phyloP scores from a whole-genome alignment of 2,329 filamentous ascomycete genomes.

The Penicillium sp. region DNA sequence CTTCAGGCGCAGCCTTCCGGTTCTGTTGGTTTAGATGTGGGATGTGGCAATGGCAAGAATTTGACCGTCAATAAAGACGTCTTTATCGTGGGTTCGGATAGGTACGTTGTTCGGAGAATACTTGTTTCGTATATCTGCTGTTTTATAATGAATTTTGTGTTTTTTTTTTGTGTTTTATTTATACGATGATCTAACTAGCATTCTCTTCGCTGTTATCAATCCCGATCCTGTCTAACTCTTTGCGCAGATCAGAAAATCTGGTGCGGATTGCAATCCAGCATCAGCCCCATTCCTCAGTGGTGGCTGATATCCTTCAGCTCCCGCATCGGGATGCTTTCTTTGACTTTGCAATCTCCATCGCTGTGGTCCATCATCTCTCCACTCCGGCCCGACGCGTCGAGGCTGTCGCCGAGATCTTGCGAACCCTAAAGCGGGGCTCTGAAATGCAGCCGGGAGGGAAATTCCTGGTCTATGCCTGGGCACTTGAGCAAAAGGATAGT shows the following conservation, averaged over 20 bases:
- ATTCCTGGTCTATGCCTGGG: constrained; percentile 90
- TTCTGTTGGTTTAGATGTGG: constrained; percentile 83
- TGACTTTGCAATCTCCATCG: constrained; percentile 93
- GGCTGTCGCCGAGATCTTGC: constrained; percentile 72
- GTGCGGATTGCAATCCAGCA: constrained; percentile 61
- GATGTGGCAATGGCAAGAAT: constrained; percentile 98
- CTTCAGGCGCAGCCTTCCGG: constrained; percentile 68
- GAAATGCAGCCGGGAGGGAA: constrained; percentile 55
- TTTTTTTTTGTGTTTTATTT: constrained; percentile 44
- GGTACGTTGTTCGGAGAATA: constrained; percentile 56
- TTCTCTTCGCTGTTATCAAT: no score
- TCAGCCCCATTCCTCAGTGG: constrained; percentile 68
- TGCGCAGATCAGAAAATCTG: constrained; percentile 61
- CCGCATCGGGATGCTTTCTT: constrained; percentile 70
- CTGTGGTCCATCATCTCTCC: constrained; percentile 91
- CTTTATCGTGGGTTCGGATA: constrained; percentile 83
- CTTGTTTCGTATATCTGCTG: constrained; percentile 2
- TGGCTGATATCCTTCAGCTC: constrained; percentile 82
- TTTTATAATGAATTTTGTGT: constrained; percentile 8
- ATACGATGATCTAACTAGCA: no score
- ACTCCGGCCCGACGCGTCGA: constrained; percentile 73
- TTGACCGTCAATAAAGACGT: constrained; percentile 75
- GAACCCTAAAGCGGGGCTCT: constrained; percentile 57
- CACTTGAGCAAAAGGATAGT: constrained; percentile 85
- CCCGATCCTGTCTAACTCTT: constrained; percentile 9